Evolutionary conservation across 1,139 yeast species (phyloP), one percentile per base, ranked within the genome.

Genomic region (Saccharomyces hybrid): DNA sequence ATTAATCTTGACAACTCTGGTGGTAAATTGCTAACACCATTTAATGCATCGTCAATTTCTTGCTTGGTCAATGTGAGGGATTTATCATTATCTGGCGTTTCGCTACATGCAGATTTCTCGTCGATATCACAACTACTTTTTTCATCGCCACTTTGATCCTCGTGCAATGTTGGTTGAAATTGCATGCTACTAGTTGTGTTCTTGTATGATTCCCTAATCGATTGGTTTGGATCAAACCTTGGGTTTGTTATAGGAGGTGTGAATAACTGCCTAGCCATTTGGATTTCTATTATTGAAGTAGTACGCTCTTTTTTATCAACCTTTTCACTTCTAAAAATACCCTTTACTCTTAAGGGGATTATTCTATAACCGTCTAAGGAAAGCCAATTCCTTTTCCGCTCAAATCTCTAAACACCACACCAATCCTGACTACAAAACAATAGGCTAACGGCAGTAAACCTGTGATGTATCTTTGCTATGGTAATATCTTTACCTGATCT

Each of bases 1-100:
- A 79, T 66, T 46, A 63, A 57, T 31, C 61, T 63, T 3, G 66
- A 54, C 16, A 75, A 58, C 11, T 68, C 76, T 0, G 59, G 53
- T 0, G 81, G 81, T 16, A 78, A 55, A 16, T 25, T 30, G 3
- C 41, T 51, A 13, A 65, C 59, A 13, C 55, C 51, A 28, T 49
- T 51, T 7, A 60, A 50, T 47, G 59, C 61, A 16, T 53, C 54
- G 28, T 59, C 64, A n/a, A 63, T 60, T 47, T 66, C 69, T 30
- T 60, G 65, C 28, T 57, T 52, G 4, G 60, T 58, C 34, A 64
- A 48, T 9, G 34, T 41, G 11, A 49, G 41, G 5, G 49, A 47
- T 23, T 42, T 25, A 20, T 20, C 20, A 20, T 20, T 20, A n/a
- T 16, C 32, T n/a, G 20, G 14, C 11, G 14, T 32, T 32, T 49